A percentile compares a stretch with the other conserved stretches of the same genome.
These are phyloP conservation scores for Caryopteris hybrid DNA, from an alignment of 305 asterid species.

Conservation along the genomic window DNA sequence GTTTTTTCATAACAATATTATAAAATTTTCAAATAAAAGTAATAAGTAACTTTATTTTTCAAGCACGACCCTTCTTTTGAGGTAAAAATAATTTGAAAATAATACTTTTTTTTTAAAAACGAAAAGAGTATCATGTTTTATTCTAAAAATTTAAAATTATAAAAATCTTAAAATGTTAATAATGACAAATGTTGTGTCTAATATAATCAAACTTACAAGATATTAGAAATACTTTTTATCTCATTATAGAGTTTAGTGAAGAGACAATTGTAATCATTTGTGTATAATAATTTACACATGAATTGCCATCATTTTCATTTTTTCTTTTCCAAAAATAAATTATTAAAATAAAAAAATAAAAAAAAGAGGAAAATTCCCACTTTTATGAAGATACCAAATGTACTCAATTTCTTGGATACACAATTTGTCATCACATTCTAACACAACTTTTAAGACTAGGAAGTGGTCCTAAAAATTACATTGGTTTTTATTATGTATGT, in stretches of 20 bases:
- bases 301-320: not conserved
- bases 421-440: conserved; percentile 31
- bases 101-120: no score
- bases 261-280: conserved; percentile 18
- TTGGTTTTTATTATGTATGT: conserved; percentile 20
- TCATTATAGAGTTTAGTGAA: not conserved
- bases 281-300: not conserved
- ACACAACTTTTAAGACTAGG: conserved; percentile 42
- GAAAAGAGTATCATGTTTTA: no score
- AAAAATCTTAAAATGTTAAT: no score
- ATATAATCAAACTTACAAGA: no score
- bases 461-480: conserved; percentile 40
- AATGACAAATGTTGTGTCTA: no score
- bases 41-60: no score
- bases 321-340: not conserved
- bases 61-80: no score
- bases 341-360: not conserved
- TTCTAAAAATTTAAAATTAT: no score
- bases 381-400: conserved; percentile 20
- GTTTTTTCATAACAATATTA: no score
- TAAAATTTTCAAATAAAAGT: no score
- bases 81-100: no score
- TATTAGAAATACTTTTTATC: no score
- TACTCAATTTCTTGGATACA: conserved; percentile 20
- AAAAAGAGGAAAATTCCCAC: not conserved